Conservation (phyloP, 257 asterid genomes). For the Rauvolfia tetraphylla region DNA sequence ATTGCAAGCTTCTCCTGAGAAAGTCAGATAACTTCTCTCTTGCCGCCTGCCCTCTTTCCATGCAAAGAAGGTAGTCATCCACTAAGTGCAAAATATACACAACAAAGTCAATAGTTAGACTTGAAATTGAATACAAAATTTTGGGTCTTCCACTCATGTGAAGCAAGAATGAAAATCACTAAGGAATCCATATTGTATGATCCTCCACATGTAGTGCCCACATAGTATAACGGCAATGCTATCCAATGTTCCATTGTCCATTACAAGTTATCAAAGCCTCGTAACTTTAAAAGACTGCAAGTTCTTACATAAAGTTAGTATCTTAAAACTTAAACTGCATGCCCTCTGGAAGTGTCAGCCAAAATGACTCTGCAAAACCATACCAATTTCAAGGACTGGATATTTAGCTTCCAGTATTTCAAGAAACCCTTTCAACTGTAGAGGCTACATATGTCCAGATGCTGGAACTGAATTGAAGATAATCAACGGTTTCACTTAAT, state of each 20-base stretch:
- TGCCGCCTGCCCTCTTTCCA: slow-evolving; percentile 77
- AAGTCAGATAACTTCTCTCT: slow-evolving; percentile 55
- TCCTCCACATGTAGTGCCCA: no score
- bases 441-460: neutral
- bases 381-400: neutral
- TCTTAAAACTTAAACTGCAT: neutral
- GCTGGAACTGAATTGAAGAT: neutral
- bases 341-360: neutral
- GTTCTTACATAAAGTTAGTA: neutral
- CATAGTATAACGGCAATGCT: neutral
- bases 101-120: neutral
- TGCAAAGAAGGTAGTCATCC: slow-evolving; percentile 66
- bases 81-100: slow-evolving; percentile 30
- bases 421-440: neutral
- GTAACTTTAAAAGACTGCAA: neutral
- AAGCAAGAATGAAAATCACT: neutral
- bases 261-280: neutral
- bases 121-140: neutral
- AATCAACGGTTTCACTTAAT: neutral
- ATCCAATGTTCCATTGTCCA: neutral
- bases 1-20: slow-evolving; percentile 66
- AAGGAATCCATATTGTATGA: neutral
- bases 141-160: neutral
- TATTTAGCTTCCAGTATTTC: neutral
- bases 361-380: neutral